Evolutionary conservation across 805 yeast genomes (phyloP), one percentile per base, ranked within the genome.

Genomic region (Wickerhamiella musiphila): DNA sequence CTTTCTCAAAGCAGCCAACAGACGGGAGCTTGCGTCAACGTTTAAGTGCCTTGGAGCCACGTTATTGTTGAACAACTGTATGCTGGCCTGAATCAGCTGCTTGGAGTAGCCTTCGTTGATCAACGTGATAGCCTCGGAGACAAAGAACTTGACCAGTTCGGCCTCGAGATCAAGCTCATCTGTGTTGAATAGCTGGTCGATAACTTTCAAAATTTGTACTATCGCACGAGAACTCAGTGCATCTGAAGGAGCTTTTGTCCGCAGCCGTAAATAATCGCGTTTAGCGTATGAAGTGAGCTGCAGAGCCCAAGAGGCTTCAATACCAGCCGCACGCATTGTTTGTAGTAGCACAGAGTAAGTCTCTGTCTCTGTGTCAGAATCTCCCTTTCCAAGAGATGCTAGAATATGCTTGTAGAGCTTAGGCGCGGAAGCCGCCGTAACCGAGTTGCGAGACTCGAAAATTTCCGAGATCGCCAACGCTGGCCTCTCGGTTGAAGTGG

Each of bases 201-300:
- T 38, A 4, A 31, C 34, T 5, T 40, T 33, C 26, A 41, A 35
- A 6, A 41, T 35, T 25, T 43, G 47, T 14, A 40, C 38, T 8
- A 36, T 22, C 4, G 36, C 35, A 15, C 45, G 36, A 4, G 31
- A 17, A 10, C 36, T 36, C 10, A 40, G 36, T 7, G 41, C 41
- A 15, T 37, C 25, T 11, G 11, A 12, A 5, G 26, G 22, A 26
- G n/a, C 17, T 19, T 18, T 28, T 6, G 26, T 23, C 15, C 13
- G 10, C 14, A 28, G 5, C 4, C 16, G 6, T 18, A 9, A 15
- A 19, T 19, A 28, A 13, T 28, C 30, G 17, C 30, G 30, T 17
- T 19, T 28, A 16, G 30, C 30, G 5, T 17, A 8, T 5, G 18
- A 16, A 6, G 30, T 18, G 8, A 28, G 13, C 23, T 19, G 23